phyloP scores from a whole-genome alignment of 2,329 filamentous ascomycete genomes.

The Escovopsis sp. region DNA sequence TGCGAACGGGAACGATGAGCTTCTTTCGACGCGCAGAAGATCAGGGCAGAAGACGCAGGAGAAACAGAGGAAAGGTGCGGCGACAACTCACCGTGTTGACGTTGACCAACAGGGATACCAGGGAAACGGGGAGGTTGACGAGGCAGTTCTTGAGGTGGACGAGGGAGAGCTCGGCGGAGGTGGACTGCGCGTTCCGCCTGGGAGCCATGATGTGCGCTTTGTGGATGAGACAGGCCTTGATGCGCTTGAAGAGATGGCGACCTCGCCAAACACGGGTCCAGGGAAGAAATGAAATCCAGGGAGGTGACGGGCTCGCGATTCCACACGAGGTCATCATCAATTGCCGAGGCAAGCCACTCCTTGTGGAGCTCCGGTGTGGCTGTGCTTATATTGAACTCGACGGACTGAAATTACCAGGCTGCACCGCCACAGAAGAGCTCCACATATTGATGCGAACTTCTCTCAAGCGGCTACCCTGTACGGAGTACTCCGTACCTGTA shows the following conservation, averaged over 20 bases:
- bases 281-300: not conserved
- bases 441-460: too few relatives aligned
- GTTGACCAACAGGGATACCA: slow-evolving; percentile 76
- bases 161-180: slow-evolving; percentile 69
- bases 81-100: slow-evolving; percentile 61
- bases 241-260: slow-evolving; percentile 1
- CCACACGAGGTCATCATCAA: not conserved
- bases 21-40: too few relatives aligned
- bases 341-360: not conserved
- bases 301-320: not conserved
- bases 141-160: slow-evolving; percentile 87
- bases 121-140: slow-evolving; percentile 74
- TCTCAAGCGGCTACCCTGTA: too few relatives aligned
- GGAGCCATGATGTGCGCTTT: slow-evolving; percentile 38
- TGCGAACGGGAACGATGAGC: not conserved
- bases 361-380: not conserved
- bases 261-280: not conserved
- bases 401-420: too few relatives aligned
- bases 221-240: slow-evolving; percentile 30
- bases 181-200: slow-evolving; percentile 43
- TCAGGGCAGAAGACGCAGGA: too few relatives aligned
- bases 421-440: not conserved
- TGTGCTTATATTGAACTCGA: too few relatives aligned
- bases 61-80: not conserved
- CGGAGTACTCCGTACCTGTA: too few relatives aligned